Conservation (phyloP, 495 filamentous ascomycete species). For the Penicillium simplicissimum region DNA sequence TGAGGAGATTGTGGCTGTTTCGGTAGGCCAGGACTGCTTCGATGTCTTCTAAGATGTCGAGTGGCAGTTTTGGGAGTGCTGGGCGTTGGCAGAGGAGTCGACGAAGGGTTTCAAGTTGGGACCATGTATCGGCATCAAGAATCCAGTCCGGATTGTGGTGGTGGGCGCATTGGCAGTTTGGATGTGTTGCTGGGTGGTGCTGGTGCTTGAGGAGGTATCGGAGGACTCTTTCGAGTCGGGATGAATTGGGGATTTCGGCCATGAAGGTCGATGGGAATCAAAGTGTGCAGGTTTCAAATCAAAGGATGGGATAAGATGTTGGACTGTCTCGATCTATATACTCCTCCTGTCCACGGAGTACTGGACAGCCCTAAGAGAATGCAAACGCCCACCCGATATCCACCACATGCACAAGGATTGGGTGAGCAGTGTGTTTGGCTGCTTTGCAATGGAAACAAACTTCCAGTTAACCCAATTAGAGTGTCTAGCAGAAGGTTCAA, state of each 20-base stretch:
- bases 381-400: background rate
- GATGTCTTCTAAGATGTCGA: background rate
- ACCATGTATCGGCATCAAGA: background rate
- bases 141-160: background rate
- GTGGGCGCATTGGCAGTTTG: background rate
- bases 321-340: slow-evolving; percentile 1
- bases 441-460: background rate
- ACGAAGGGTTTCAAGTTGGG: background rate
- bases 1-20: background rate
- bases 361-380: background rate
- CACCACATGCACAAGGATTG: background rate
- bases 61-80: background rate
- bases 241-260: background rate
- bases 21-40: background rate
- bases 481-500: no score
- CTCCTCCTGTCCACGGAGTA: background rate
- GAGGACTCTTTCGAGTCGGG: slow-evolving; percentile 2
- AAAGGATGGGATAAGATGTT: background rate
- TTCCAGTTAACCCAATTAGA: background rate
- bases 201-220: background rate
- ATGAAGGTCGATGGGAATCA: background rate
- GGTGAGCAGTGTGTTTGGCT: background rate
- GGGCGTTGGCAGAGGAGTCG: background rate
- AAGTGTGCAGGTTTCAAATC: background rate
- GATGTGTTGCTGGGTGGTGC: background rate